phyloP scores from a whole-genome alignment of 2,329 filamentous ascomycete species.

The Dactylellina cionopaga region DNA sequence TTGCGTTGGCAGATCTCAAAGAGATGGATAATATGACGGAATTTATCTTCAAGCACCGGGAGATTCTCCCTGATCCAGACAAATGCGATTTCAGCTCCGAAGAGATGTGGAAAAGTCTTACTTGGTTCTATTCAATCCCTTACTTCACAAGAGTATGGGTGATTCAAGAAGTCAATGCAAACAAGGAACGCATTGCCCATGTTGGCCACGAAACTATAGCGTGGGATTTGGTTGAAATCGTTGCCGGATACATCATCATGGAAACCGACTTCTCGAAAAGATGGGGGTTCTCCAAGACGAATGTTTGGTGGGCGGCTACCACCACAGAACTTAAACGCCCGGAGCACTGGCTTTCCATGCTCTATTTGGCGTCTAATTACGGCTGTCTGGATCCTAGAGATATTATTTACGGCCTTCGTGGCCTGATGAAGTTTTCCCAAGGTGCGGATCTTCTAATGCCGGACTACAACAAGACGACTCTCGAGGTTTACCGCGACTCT shows the following conservation, averaged over 20 bases:
- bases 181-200: slow-evolving; percentile 52
- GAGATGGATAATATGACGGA: slow-evolving; percentile 51
- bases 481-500: slow-evolving; percentile 55
- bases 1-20: slow-evolving; percentile 42
- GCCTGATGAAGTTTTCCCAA: slow-evolving; percentile 54
- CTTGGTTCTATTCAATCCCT: slow-evolving; percentile 56
- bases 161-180: slow-evolving; percentile 56
- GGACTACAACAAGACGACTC: slow-evolving; percentile 54
- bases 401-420: slow-evolving; percentile 55
- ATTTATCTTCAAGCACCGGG: slow-evolving; percentile 49
- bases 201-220: slow-evolving; percentile 55
- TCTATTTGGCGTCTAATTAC: slow-evolving; percentile 57
- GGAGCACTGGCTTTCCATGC: slow-evolving; percentile 57
- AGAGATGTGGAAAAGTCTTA: slow-evolving; percentile 53
- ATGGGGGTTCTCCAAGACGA: slow-evolving; percentile 55
- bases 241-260: slow-evolving; percentile 57
- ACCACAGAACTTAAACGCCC: slow-evolving; percentile 56
- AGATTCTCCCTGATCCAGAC: slow-evolving; percentile 54
- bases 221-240: slow-evolving; percentile 56
- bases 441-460: slow-evolving; percentile 51
- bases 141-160: slow-evolving; percentile 56
- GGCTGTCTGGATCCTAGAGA: slow-evolving; percentile 53
- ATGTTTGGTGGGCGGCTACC: slow-evolving; percentile 57
- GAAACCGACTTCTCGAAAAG: slow-evolving; percentile 56
- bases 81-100: slow-evolving; percentile 55